These are phyloP conservation scores for Coffea canephora DNA, from an alignment of 257 asterid species.

Conservation along the genomic window DNA sequence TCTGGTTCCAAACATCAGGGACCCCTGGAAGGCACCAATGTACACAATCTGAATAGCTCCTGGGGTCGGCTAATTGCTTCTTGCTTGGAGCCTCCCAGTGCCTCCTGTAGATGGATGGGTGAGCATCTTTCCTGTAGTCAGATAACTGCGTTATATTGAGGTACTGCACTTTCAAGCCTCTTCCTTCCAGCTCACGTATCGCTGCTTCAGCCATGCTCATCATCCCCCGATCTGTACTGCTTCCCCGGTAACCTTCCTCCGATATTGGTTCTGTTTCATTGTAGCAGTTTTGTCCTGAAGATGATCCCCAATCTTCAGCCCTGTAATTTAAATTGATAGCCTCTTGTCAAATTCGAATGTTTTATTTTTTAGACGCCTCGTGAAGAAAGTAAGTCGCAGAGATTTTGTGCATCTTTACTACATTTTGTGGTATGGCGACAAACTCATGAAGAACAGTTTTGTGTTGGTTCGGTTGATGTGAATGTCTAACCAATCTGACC, in stretches of 20 bases:
- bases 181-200: constrained; percentile 22
- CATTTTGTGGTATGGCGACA: constrained; percentile 40
- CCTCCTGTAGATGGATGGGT: constrained; percentile 36
- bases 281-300: constrained; percentile 32
- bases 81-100: constrained; percentile 26
- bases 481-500: constrained; percentile 56
- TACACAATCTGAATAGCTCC: constrained; percentile 34
- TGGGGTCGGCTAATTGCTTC: constrained; percentile 25
- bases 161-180: constrained; percentile 31
- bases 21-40: constrained; percentile 53
- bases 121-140: constrained; percentile 44
- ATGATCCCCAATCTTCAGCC: constrained; percentile 33
- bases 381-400: no score
- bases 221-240: constrained; percentile 21
- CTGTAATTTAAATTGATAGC: constrained; percentile 13
- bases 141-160: constrained; percentile 38
- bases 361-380: no score
- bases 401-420: constrained; percentile 1
- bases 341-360: background rate
- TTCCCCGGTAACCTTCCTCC: constrained; percentile 30
- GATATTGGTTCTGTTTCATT: constrained; percentile 32
- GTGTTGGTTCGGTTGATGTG: constrained; percentile 38
- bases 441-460: constrained; percentile 47
- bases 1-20: constrained; percentile 45
- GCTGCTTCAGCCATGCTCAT: constrained; percentile 27